phyloP scores from a whole-genome alignment of 2,329 filamentous ascomycete species.

The Colletotrichum viniferum region DNA sequence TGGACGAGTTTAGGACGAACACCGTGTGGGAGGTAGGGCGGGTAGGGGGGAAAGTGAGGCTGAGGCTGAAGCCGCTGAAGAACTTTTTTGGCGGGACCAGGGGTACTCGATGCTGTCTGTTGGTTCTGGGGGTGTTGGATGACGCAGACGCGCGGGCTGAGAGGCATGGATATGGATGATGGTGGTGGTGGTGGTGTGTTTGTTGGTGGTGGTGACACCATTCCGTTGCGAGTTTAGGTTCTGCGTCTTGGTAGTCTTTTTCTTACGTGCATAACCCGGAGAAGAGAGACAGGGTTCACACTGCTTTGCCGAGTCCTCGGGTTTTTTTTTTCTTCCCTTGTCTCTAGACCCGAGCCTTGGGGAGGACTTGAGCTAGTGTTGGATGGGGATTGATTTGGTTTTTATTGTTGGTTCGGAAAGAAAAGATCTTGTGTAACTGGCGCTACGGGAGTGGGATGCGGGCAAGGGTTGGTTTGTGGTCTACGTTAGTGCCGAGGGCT shows the following conservation, averaged over 20 bases:
- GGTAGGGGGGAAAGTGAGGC: background rate
- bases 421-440: conserved; percentile 14
- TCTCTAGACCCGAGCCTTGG: background rate
- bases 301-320: background rate
- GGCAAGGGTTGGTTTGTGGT: background rate
- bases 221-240: conserved; percentile 8
- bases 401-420: background rate
- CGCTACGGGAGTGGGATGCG: background rate
- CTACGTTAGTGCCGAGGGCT: background rate
- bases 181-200: background rate
- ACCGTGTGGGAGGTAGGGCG: background rate
- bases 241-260: background rate
- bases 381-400: background rate
- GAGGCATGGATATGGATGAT: background rate
- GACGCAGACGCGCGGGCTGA: background rate
- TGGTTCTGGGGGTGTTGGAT: background rate
- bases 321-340: background rate
- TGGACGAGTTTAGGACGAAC: background rate
- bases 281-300: background rate
- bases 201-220: conserved; percentile 2
- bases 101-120: background rate
- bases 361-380: background rate
- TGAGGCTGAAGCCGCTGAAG: conserved; percentile 6
- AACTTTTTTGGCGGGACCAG: background rate
- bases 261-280: conserved; percentile 7